Evolutionary conservation across 2,329 filamentous ascomycete genomes (phyloP).

Genomic region (Claviceps sp.): DNA sequence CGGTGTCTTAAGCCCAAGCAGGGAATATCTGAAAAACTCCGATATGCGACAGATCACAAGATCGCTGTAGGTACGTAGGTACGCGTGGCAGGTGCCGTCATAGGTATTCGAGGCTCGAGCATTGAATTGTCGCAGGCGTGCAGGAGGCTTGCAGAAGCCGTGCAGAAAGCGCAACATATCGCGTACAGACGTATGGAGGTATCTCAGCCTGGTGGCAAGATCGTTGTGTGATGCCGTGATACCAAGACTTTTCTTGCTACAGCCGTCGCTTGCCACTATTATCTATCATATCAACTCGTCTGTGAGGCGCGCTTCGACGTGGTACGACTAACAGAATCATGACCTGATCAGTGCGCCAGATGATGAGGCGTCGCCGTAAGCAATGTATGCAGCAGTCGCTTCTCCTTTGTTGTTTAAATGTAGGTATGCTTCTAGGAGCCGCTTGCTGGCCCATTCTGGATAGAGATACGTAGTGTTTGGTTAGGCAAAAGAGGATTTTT

Average conservation of each 20-base stretch:
- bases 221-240: background rate
- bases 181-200: too few relatives aligned
- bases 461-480: background rate
- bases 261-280: background rate
- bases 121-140: too few relatives aligned
- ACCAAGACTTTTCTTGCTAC: background rate
- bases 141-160: too few relatives aligned
- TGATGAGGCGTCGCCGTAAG: too few relatives aligned
- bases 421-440: background rate
- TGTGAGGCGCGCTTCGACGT: background rate
- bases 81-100: background rate
- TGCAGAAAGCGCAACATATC: too few relatives aligned
- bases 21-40: background rate
- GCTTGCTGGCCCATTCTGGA: background rate
- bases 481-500: background rate
- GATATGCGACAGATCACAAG: background rate
- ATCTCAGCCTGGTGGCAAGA: too few relatives aligned
- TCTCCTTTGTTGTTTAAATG: too few relatives aligned
- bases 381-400: too few relatives aligned
- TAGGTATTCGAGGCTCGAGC: too few relatives aligned
- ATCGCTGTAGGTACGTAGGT: background rate
- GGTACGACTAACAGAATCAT: background rate
- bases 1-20: background rate
- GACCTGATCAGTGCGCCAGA: background rate
- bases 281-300: background rate